phyloP scores from a whole-genome alignment of 345 rosid genomes.

The Pistacia atlantica region DNA sequence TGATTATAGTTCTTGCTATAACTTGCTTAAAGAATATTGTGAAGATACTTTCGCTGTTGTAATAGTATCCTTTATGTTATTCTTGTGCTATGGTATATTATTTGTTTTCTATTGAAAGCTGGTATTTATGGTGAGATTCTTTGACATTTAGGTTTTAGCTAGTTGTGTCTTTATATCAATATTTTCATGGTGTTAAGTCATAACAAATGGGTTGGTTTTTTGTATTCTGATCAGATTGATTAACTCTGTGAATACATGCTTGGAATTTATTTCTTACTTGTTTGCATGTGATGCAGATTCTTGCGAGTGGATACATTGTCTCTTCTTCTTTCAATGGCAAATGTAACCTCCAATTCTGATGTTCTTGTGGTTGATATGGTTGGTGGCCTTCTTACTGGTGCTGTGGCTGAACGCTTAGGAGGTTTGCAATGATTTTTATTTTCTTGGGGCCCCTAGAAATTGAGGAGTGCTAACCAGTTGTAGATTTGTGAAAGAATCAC shows the following conservation, averaged over 20 bases:
- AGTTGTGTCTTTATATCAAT: neutral
- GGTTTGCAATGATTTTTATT: slow-evolving; percentile 40
- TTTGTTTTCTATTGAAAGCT: neutral
- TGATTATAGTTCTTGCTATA: neutral
- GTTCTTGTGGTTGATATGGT: slow-evolving; percentile 87
- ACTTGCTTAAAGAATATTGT: neutral
- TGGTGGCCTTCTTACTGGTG: slow-evolving; percentile 95
- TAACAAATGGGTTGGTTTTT: neutral
- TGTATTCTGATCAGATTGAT: neutral
- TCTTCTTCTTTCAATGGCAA: slow-evolving; percentile 83
- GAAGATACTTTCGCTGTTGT: neutral
- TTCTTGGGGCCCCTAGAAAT: neutral
- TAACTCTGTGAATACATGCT: neutral
- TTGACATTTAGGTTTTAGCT: neutral
- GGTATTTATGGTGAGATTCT: neutral
- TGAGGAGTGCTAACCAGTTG: neutral
- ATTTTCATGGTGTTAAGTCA: neutral
- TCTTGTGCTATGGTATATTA: neutral
- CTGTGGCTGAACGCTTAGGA: slow-evolving; percentile 92
- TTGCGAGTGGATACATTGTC: slow-evolving; percentile 81
- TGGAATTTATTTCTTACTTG: neutral
- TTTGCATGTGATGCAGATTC: slow-evolving; percentile 49
- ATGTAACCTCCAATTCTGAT: slow-evolving; percentile 74
- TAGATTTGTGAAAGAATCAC: slow-evolving; percentile 11
- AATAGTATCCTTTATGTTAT: neutral